Evolutionary conservation across 495 filamentous ascomycete species (phyloP), one percentile per base, ranked within the genome.

Genomic region (Neurospora sp.): DNA sequence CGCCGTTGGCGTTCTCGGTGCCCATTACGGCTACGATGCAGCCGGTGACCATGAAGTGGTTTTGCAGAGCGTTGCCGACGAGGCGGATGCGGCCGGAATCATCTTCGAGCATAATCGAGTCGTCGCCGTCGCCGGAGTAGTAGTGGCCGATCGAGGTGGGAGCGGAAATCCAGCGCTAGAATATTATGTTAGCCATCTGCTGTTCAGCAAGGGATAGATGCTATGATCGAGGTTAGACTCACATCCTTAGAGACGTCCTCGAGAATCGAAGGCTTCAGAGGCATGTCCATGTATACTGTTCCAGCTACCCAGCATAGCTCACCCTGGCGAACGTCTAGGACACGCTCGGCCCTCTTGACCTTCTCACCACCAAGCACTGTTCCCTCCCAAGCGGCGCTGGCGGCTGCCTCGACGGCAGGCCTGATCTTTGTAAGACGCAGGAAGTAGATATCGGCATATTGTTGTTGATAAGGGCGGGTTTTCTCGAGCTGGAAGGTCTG

Each of bases 371-470:
- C 93, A 77, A 98, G 90, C 83, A 94, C 85, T 69, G 91, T 90
- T 71, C 87, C 91, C 31, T 90, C 86, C 94, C 95, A 98, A 21
- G 91, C 89, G 36, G 90, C 89, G 28, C 79, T 79, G 2, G 94
- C 96, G 70, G 92, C 84, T 73, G 88, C 81, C 80, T 96, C 93
- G 0, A 96, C 91, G 1, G 88, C 87, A 9, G 94, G 92, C 81
- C 96, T 97, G 79, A 99, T 88, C 80, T 91, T 92, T 9, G 92
- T 89, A 15, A 98, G 88, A 42, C 96, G 92, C 76, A 97, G 82
- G 80, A 97, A 98, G 85, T 99, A 99, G 88, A 98, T 93, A 77
- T 98, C 94, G 73, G 90, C 92, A 89, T 92, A 99, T 85, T 99
- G 96, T 80, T 98, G 96, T 79, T 93, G 87, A 78, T 98, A 99